Evolutionary conservation across 2,329 filamentous ascomycete genomes (phyloP), one percentile per base, ranked within the genome.

Genomic region (Rosellinia necatrix): DNA sequence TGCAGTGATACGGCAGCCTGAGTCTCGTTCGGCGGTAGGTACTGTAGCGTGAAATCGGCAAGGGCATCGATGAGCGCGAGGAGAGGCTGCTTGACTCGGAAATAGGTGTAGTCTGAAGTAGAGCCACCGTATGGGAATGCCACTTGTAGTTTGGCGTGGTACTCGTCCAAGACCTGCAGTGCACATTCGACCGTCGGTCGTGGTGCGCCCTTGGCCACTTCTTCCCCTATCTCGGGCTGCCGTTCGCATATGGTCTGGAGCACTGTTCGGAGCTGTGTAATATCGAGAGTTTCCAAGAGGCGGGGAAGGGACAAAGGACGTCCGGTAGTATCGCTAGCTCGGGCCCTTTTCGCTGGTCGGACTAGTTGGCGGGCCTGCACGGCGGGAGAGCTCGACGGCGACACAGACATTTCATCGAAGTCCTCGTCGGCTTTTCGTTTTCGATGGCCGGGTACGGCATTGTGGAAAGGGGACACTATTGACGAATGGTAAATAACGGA

Each of bases 41-140:
- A 99, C 72, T 97, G 92, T 3, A 92, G 91, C 0, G 92, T 97
- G 71, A 96, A 99, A 70, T 99, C 94, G 71, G 89, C 88, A 40
- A 99, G 81, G 38, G 94, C 92, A 56, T 97, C 91, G 57, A 97
- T 85, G 21, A 99, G 82, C 55, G 91, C 87, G 22, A 86, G 78
- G 15, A 97, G 81, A 32, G 89, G 85, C 62, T 92, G 89, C 65
- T 89, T 91, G 51, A 97, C 90, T 66, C 94, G 86, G 71, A 97
- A 96, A 73, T 97, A 99, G 47, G 91, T 88, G 75, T 97, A 97
- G 72, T 97, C 93, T 37, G 92, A 91, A 56, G 86, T 90, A 10
- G 88, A 83, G 64, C 92, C 88, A 69, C 91, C 91, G 66, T 96
- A 91, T 0, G 94, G 94, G 65, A 96, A 91, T 1, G 93, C 87